Base-by-base conservation (phyloP, 148 eudicot genomes). In the Heliosperma pusillum region DNA sequence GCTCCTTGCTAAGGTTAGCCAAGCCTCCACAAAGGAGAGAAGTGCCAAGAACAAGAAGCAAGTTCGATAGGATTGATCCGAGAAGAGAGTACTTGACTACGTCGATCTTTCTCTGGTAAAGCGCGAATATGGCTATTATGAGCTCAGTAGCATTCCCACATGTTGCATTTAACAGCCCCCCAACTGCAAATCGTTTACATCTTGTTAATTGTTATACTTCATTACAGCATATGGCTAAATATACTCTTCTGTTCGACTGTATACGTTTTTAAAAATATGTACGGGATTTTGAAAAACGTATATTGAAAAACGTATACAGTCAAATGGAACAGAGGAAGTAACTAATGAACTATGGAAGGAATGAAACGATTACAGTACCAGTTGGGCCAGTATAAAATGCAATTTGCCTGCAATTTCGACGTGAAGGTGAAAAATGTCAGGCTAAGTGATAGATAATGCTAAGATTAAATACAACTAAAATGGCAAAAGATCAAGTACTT, bases 61-160 rank as follows among this genome's bases (percentile, higher is more conserved):
- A 89, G 76, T 91, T 91, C 12, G 97, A 91, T 22, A 89, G 87
- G 66, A 91, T 77, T 19, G 97, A 91, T 53, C 97, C 97, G 26
- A 89, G 72, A 61, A 91, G 92, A 64, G 97, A 89, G 79, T 85
- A 87, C 81, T 91, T 89, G n/a, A 91, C 68, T n/a, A 91, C 93
- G 44, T 81, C 83, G 64, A 88, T 89, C 80, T 88, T 91, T 60
- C 84, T 44, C 76, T 83, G 78, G 66, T 79, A 74, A 56, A 91
- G 90, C n/a, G 97, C 97, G 45, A 89, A 81, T 67, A 91, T 79
- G 58, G 93, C 92, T 81, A 91, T 89, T 66, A 91, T 89, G 40
- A 91, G 82, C 81, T 91, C 97, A 42, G 93, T 91, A 22, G 87
- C 94, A 80, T 89, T 91, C 13, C 97, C 97, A 76, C 92, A 91